A percentile compares a stretch with the other conserved stretches of the same genome.
Conservation (phyloP, 169 alveolate species). For the Pseudocohnilembus persalinus region DNA sequence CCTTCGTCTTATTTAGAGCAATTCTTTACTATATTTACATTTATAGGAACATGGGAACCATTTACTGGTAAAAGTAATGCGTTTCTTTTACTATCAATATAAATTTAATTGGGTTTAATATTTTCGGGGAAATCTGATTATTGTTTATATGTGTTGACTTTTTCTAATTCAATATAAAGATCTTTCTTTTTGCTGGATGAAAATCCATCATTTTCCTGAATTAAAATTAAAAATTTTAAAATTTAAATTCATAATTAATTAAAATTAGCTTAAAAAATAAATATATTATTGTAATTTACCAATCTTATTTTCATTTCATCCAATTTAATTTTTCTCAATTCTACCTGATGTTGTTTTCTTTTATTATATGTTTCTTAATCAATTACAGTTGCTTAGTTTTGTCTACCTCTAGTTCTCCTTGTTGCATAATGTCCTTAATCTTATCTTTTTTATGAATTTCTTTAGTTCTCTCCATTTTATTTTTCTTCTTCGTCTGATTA, state of each 20-base stretch:
- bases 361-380: constrained; percentile 47
- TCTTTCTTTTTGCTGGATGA: constrained; percentile 46
- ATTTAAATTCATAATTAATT: background rate
- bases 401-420: constrained; percentile 47
- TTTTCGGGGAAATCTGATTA: constrained; percentile 69
- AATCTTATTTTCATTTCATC: constrained; percentile 73
- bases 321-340: constrained; percentile 57
- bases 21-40: constrained; percentile 76
- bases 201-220: constrained; percentile 38
- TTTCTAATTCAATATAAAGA: constrained; percentile 61
- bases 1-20: constrained; percentile 59
- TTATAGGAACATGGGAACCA: constrained; percentile 70
- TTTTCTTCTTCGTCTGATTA: constrained; percentile 68
- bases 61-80: constrained; percentile 67
- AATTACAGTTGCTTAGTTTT: constrained; percentile 53
- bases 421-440: constrained; percentile 1
- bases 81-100: constrained; percentile 54
- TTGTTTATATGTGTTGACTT: constrained; percentile 54
- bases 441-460: background rate
- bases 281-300: constrained; percentile 37
- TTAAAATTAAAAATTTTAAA: too few species aligned
- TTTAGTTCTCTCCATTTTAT: constrained; percentile 23
- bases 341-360: constrained; percentile 66
- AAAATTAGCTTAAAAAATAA: background rate
- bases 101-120: constrained; percentile 60